Evolutionary conservation across 139 green algal species (phyloP).

Genomic region (Nannochloris sp.): DNA sequence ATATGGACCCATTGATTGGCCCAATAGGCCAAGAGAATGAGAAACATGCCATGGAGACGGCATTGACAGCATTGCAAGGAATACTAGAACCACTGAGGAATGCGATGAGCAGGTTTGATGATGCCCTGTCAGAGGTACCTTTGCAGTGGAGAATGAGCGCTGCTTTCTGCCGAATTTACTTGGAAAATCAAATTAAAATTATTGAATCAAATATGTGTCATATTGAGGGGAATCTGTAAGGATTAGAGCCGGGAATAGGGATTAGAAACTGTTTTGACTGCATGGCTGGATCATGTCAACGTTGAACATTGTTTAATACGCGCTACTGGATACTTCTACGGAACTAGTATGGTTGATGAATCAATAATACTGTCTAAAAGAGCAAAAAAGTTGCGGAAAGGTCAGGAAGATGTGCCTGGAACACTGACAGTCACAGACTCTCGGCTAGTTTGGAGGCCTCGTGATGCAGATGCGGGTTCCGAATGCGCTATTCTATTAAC

Average conservation of each 20-base stretch:
- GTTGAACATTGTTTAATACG: no score
- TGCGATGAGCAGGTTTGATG: neutral
- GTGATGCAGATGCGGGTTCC: conserved; percentile 9
- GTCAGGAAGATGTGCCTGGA: neutral
- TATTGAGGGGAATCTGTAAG: neutral
- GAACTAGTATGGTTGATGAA: neutral
- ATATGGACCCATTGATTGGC: neutral
- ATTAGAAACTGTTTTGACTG: no score
- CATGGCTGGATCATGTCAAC: no score
- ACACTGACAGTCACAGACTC: neutral
- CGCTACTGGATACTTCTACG: no score
- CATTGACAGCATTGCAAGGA: conserved; percentile 10
- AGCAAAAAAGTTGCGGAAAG: conserved; percentile 13
- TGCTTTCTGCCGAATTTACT: no score
- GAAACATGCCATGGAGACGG: conserved; percentile 17
- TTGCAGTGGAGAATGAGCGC: no score
- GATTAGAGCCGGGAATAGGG: no score
- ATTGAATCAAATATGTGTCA: neutral
- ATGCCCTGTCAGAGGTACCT: neutral
- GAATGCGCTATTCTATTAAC: neutral
- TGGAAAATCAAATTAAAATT: no score
- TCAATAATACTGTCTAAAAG: conserved; percentile 12
- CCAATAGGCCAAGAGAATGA: conserved; percentile 16
- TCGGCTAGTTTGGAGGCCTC: conserved; percentile 18
- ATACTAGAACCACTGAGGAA: conserved; percentile 13